Conservation (phyloP, 2,329 filamentous ascomycete species). For the Trichoderma arundinaceum region DNA sequence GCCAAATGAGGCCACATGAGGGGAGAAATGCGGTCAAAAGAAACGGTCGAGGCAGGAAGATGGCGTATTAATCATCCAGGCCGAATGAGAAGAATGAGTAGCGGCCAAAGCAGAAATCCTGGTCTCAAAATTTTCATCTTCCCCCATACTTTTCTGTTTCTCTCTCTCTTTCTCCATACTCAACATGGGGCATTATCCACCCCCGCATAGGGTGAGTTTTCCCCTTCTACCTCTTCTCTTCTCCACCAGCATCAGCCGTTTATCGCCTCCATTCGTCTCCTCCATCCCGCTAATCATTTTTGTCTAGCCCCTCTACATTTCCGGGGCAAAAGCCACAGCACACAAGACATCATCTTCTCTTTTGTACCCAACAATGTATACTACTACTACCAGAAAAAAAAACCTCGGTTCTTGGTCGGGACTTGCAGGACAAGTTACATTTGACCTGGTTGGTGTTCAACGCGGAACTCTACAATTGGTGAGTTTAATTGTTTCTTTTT, state of each 20-base stretch:
- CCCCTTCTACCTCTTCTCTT: not conserved
- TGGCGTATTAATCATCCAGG: not conserved
- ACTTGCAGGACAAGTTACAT: not conserved
- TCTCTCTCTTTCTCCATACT: too few species aligned
- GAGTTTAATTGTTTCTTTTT: slow-evolving; percentile 25
- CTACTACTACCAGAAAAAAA: too few species aligned
- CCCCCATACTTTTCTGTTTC: too few species aligned
- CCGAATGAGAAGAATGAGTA: not conserved
- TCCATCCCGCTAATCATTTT: not conserved
- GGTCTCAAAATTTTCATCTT: not conserved
- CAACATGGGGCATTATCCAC: not conserved
- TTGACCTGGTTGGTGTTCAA: not conserved
- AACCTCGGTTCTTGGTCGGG: not conserved
- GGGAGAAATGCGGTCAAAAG: too few species aligned
- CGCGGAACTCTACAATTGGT: not conserved
- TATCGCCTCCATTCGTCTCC: not conserved
- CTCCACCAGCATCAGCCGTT: not conserved
- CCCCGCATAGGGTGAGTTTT: not conserved
- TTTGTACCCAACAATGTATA: too few species aligned
- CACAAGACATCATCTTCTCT: not conserved
- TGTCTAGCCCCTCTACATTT: slow-evolving; percentile 2
- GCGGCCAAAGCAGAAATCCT: not conserved
- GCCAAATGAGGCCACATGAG: not conserved
- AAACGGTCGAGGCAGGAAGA: not conserved
- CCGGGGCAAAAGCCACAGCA: not conserved